Percentiles rank a stretch among this genome's conserved stretches.
Evolutionary conservation across 768 basidiomycete species (phyloP).

Genomic region (Lyophyllum shimeji): DNA sequence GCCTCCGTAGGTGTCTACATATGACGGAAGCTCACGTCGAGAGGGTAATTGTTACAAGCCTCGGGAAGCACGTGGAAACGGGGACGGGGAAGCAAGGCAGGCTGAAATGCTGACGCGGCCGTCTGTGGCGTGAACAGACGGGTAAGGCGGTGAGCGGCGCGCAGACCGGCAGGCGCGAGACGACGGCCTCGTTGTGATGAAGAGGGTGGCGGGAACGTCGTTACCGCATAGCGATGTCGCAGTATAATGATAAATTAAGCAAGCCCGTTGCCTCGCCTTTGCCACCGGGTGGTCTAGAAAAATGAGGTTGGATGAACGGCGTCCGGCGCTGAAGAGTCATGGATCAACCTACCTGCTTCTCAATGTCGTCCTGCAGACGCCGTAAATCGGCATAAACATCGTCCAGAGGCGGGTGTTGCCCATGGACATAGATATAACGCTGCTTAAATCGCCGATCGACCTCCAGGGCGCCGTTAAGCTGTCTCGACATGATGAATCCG

Average conservation of each 20-base stretch:
- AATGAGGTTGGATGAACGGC: background rate
- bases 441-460: slow-evolving; percentile 25
- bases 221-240: background rate
- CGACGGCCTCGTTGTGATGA: background rate
- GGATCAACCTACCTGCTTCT: background rate
- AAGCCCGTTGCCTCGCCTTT: background rate
- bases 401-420: slow-evolving; percentile 18
- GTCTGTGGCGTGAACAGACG: background rate
- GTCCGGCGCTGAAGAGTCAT: background rate
- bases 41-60: background rate
- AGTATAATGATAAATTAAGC: background rate
- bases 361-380: background rate
- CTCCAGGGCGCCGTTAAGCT: slow-evolving; percentile 27
- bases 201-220: background rate
- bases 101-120: background rate
- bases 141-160: background rate
- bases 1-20: background rate
- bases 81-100: background rate
- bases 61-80: background rate
- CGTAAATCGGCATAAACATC: background rate
- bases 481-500: slow-evolving; percentile 32
- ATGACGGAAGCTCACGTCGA: background rate
- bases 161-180: background rate
- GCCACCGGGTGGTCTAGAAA: slow-evolving; percentile 1
- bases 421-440: slow-evolving; percentile 21